Conservation (phyloP, 2,329 filamentous ascomycete species). For the Ciborinia camelliae region DNA sequence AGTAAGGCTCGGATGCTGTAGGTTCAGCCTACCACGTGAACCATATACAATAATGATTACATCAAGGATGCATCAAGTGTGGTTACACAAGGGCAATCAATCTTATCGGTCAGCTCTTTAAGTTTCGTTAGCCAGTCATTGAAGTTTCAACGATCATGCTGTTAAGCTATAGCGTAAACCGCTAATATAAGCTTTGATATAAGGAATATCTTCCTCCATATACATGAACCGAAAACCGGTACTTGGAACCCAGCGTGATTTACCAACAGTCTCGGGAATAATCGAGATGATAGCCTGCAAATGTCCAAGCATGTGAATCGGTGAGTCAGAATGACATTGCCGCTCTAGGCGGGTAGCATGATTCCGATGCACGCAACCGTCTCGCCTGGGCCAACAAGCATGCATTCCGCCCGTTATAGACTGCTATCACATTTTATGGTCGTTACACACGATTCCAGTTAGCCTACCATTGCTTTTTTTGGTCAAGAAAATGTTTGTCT, state of each 20-base stretch:
- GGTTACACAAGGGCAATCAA: not conserved
- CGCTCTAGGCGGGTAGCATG: not conserved
- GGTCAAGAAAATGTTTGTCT: not conserved
- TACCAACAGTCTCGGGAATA: not conserved
- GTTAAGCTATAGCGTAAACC: no score
- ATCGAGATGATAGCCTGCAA: not conserved
- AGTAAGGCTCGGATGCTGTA: not conserved
- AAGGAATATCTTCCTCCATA: not conserved
- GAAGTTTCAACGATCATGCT: not conserved
- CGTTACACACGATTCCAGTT: not conserved
- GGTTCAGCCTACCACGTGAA: not conserved
- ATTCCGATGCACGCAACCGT: not conserved
- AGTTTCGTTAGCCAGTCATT: no score
- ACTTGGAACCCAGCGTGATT: no score
- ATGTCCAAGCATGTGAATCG: not conserved
- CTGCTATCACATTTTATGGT: not conserved
- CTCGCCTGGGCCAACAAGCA: not conserved
- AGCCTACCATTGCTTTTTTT: not conserved
- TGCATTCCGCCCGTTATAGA: not conserved
- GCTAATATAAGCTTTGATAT: not conserved
- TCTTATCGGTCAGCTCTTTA: no score
- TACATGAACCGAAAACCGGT: not conserved
- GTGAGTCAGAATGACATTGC: not conserved
- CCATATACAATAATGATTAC: not conserved
- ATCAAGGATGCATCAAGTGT: not conserved